Conservation (phyloP, 179 eudicot genomes). For the Drosera spatulata region DNA sequence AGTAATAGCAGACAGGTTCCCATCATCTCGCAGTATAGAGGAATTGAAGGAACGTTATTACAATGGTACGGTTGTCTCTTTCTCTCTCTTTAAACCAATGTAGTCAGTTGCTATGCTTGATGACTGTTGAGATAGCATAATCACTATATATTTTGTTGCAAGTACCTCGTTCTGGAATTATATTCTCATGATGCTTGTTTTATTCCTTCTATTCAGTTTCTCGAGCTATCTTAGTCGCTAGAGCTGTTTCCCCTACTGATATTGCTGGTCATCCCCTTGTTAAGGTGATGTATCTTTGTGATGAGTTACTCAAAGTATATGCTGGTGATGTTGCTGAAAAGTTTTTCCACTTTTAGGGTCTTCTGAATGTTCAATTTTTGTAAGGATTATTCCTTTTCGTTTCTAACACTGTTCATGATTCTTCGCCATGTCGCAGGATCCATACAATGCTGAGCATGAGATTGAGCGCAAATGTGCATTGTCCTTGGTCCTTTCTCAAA, state of each 20-base stretch:
- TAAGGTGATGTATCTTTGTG: slow-evolving; percentile 35
- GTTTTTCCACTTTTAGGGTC: too few relatives aligned
- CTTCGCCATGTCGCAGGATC: slow-evolving; percentile 40
- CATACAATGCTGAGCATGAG: slow-evolving; percentile 80
- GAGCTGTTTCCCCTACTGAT: slow-evolving; percentile 81
- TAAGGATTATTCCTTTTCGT: slow-evolving; percentile 1
- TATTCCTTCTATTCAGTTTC: slow-evolving; percentile 30
- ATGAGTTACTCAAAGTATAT: neutral
- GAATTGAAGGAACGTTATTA: slow-evolving; percentile 92
- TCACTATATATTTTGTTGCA: neutral
- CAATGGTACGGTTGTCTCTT: slow-evolving; percentile 18
- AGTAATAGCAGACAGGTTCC: slow-evolving; percentile 81
- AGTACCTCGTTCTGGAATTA: neutral
- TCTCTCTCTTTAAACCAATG: too few relatives aligned
- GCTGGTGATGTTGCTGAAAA: too few relatives aligned
- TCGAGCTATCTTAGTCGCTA: slow-evolving; percentile 57
- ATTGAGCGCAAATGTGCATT: slow-evolving; percentile 84
- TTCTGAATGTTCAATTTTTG: too few relatives aligned
- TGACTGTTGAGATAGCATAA: neutral
- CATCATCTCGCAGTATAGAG: slow-evolving; percentile 67
- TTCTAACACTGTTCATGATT: neutral
- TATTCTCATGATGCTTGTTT: slow-evolving; percentile 5
- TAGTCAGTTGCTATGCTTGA: too few relatives aligned
- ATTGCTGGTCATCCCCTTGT: slow-evolving; percentile 73
- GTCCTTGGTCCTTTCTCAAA: slow-evolving; percentile 86